Conservation (phyloP, 179 eudicot genomes). For the Camellia oleifera region DNA sequence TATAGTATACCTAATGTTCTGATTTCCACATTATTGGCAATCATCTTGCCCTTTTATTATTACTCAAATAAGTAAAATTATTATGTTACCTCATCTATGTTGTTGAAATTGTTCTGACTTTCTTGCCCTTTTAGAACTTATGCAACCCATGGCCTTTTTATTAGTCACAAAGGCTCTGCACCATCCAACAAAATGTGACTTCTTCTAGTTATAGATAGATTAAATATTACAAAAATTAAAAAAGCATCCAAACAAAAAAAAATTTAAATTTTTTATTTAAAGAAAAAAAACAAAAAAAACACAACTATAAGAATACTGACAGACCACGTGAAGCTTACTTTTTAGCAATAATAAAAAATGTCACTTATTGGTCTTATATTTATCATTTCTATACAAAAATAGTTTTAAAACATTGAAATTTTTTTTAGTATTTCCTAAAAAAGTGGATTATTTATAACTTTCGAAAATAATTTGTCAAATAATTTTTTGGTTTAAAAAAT, state of each 20-base stretch:
- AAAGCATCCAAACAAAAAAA: not conserved
- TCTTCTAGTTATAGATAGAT: not conserved
- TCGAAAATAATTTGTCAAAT: too few relatives aligned
- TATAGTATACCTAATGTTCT: not conserved
- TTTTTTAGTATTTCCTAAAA: too few relatives aligned
- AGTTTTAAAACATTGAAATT: too few relatives aligned
- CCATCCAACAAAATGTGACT: conserved; percentile 2
- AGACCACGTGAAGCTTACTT: not conserved
- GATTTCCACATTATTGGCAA: not conserved
- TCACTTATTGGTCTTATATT: too few relatives aligned
- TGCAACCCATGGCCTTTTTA: conserved; percentile 41
- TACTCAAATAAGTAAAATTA: not conserved
- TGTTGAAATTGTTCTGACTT: conserved; percentile 38
- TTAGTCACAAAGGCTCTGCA: conserved; percentile 11
- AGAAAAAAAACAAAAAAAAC: not conserved
- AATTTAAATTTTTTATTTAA: not conserved
- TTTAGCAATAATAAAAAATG: too few relatives aligned
- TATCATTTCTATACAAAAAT: too few relatives aligned
- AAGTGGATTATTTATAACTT: too few relatives aligned
- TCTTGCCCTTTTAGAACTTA: conserved; percentile 37
- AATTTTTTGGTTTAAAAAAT: too few relatives aligned
- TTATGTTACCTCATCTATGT: conserved; percentile 41
- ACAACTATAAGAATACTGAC: not conserved
- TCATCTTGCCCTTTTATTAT: not conserved
- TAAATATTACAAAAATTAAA: not conserved